Conservation (phyloP, 2,329 filamentous ascomycete species). For the Xylaria sp. region DNA sequence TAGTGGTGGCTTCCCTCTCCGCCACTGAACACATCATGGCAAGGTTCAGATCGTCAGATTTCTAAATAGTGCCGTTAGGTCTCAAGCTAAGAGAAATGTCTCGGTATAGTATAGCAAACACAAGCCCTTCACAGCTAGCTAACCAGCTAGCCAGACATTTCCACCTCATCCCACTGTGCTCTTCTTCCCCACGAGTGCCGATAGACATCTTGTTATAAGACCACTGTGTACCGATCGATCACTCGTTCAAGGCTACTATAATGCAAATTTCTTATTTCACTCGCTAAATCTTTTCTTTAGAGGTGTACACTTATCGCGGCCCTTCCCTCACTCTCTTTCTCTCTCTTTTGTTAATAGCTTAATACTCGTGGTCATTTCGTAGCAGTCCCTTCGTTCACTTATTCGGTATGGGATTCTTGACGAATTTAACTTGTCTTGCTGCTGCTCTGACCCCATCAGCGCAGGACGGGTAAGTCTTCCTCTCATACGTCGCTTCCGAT, state of each 20-base stretch:
- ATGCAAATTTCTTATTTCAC: constrained; percentile 19
- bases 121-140: constrained; percentile 15
- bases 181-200: neutral
- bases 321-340: neutral
- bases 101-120: constrained; percentile 16
- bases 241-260: neutral
- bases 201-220: constrained; percentile 24
- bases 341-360: neutral
- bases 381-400: constrained; percentile 45
- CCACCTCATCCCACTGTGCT: neutral
- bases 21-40: constrained; percentile 28
- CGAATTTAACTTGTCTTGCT: constrained; percentile 37
- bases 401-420: constrained; percentile 45
- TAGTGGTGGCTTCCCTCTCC: neutral
- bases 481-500: neutral
- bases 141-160: neutral
- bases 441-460: constrained; percentile 42
- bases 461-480: constrained; percentile 47
- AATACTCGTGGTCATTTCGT: constrained; percentile 30
- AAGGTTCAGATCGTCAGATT: constrained; percentile 7
- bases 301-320: constrained; percentile 10
- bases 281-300: constrained; percentile 9
- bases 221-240: neutral
- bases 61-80: constrained; percentile 24
- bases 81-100: constrained; percentile 27